Conservation (phyloP, 169 alveolate genomes). For the Plasmodium vivax region DNA sequence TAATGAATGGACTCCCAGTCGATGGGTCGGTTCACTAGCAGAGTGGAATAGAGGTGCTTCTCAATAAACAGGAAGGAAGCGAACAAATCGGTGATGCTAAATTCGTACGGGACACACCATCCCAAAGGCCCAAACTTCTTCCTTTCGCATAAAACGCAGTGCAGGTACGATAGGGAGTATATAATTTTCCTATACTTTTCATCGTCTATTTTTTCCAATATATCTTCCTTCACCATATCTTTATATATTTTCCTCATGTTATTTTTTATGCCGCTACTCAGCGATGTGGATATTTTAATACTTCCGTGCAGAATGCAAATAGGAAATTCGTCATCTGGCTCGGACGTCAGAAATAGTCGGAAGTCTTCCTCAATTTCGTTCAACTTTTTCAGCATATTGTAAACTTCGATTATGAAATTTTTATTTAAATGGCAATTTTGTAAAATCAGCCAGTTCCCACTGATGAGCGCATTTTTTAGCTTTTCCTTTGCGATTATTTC, state of each 20-base stretch:
- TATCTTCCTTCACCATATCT: constrained; percentile 92
- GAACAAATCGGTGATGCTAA: constrained; percentile 95
- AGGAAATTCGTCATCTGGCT: constrained; percentile 94
- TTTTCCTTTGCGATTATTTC: constrained; percentile 92
- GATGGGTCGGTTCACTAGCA: constrained; percentile 87
- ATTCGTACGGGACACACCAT: constrained; percentile 98
- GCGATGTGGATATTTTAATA: constrained; percentile 95
- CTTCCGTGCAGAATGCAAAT: constrained; percentile 96
- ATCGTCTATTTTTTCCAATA: constrained; percentile 94
- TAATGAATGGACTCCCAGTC: constrained; percentile 93
- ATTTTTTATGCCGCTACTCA: constrained; percentile 96
- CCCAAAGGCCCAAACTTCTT: constrained; percentile 97
- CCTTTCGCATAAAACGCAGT: constrained; percentile 95
- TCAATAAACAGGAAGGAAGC: constrained; percentile 95
- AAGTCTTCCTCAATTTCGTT: constrained; percentile 92
- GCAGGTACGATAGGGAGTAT: constrained; percentile 94
- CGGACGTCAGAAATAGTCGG: constrained; percentile 94
- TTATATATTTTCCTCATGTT: constrained; percentile 95
- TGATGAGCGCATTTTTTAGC: constrained; percentile 90
- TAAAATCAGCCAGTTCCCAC: constrained; percentile 96
- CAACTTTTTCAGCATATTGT: constrained; percentile 85
- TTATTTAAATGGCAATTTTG: constrained; percentile 96
- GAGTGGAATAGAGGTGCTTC: constrained; percentile 92
- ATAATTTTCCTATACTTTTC: constrained; percentile 94
- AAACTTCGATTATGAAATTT: constrained; percentile 93